Conservation (phyloP, 495 filamentous ascomycete genomes). For the Penicillium silybi region DNA sequence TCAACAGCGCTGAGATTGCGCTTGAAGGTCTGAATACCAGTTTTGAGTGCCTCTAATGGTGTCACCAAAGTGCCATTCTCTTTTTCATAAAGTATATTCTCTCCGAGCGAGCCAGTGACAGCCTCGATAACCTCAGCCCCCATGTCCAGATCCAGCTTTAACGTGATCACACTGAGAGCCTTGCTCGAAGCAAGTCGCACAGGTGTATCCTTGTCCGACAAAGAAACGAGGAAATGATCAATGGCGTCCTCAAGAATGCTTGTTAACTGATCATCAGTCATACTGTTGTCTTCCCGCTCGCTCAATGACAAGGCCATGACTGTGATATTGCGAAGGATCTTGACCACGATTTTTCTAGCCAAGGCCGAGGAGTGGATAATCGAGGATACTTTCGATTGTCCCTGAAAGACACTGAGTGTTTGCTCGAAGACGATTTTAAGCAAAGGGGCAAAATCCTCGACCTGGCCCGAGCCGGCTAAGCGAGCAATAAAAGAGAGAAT, state of each 20-base stretch:
- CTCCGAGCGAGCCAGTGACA: conserved; percentile 67
- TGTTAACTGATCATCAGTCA: conserved; percentile 42
- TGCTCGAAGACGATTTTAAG: conserved; percentile 48
- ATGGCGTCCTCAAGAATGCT: conserved; percentile 51
- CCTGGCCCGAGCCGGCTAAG: conserved; percentile 55
- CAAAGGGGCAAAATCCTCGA: conserved; percentile 48
- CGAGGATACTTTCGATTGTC: conserved; percentile 37
- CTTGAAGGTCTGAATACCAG: conserved; percentile 32
- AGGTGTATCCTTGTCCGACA: conserved; percentile 83
- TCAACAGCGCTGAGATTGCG: conserved; percentile 70
- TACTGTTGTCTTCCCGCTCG: conserved; percentile 32
- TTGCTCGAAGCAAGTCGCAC: conserved; percentile 90
- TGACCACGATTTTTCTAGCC: conserved; percentile 75
- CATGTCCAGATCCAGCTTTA: conserved; percentile 74
- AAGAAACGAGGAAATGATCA: conserved; percentile 65
- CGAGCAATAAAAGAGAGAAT: conserved; percentile 74
- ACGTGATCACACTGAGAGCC: conserved; percentile 77
- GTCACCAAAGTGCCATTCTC: conserved; percentile 35
- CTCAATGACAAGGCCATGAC: conserved; percentile 54
- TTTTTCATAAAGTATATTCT: conserved; percentile 70
- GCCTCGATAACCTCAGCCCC: conserved; percentile 81
- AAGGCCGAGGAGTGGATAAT: conserved; percentile 63
- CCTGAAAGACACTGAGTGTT: conserved; percentile 38
- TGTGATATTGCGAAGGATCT: conserved; percentile 70
- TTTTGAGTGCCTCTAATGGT: conserved; percentile 30